Conservation (phyloP, 352 stramenopile genomes). For the Thraustochytrium sp. region DNA sequence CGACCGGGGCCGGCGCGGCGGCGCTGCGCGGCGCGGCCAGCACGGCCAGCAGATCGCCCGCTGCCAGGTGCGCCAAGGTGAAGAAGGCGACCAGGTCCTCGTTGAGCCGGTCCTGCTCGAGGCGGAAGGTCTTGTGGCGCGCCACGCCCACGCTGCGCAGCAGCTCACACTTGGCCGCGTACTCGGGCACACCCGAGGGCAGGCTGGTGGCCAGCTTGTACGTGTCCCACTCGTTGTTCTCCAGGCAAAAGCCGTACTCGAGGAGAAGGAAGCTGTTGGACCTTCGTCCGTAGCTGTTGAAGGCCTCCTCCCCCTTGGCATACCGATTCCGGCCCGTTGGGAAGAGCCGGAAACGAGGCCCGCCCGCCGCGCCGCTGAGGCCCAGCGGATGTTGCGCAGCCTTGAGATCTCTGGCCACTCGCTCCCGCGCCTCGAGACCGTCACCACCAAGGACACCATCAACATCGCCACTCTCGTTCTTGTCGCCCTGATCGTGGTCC, state of each 20-base stretch:
- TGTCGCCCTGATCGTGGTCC: background rate
- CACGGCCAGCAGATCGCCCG: background rate
- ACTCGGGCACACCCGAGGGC: background rate
- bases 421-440: background rate
- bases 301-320: constrained; percentile 64
- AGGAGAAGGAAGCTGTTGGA: constrained; percentile 76
- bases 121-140: background rate
- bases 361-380: constrained; percentile 14
- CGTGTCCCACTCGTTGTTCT: constrained; percentile 73
- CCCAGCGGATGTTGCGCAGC: background rate
- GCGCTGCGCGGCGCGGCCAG: background rate
- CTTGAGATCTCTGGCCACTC: background rate
- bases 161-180: background rate
- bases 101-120: background rate
- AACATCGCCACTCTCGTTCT: background rate
- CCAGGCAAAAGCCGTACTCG: constrained; percentile 82
- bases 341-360: constrained; percentile 61
- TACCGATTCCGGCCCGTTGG: constrained; percentile 62
- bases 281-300: constrained; percentile 81
- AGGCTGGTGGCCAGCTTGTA: background rate
- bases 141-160: background rate
- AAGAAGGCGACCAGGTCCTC: constrained; percentile 2
- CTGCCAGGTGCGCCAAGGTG: background rate
- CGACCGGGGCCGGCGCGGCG: no score
- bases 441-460: background rate